These are phyloP conservation scores for Mycena crocata DNA, from an alignment of 768 basidiomycete genomes.

Conservation along the genomic window DNA sequence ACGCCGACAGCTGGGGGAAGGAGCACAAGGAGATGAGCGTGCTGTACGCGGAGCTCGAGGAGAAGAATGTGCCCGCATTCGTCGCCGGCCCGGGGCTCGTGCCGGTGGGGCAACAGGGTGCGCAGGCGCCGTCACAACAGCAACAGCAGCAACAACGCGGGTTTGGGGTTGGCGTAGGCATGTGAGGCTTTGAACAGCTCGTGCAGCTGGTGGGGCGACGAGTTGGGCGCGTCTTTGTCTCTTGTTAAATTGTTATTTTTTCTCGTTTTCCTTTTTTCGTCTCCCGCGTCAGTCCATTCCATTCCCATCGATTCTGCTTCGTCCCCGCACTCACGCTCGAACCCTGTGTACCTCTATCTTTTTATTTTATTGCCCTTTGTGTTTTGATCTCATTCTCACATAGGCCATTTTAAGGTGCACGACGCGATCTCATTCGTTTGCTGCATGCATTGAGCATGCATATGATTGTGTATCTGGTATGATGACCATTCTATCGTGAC, in stretches of 20 bases:
- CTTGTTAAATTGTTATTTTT: constrained; percentile 16
- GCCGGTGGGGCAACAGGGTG: constrained; percentile 37
- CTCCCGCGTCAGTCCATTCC: too few species aligned
- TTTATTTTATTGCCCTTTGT: constrained; percentile 24
- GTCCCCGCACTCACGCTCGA: constrained; percentile 39
- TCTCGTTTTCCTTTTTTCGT: constrained; percentile 5
- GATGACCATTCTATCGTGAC: too few species aligned
- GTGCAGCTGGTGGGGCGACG: neutral
- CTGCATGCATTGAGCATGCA: too few species aligned
- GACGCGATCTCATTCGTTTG: too few species aligned
- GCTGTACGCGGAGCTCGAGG: constrained; percentile 27
- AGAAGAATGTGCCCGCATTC: constrained; percentile 73
- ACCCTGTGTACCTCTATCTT: constrained; percentile 44
- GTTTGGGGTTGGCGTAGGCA: constrained; percentile 26
- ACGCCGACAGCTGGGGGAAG: constrained; percentile 82
- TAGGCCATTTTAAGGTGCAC: too few species aligned
- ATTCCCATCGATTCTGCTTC: too few species aligned
- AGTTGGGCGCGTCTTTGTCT: neutral
- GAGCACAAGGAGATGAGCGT: constrained; percentile 84
- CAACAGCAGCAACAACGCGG: constrained; percentile 32
- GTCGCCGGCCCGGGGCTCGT: constrained; percentile 61
- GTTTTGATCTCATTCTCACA: too few species aligned
- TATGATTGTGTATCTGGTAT: too few species aligned
- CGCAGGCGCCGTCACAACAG: constrained; percentile 16
- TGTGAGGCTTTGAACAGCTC: constrained; percentile 1